Evolutionary conservation across 768 basidiomycete genomes (phyloP).

Genomic region (Rhizopogon sp.): DNA sequence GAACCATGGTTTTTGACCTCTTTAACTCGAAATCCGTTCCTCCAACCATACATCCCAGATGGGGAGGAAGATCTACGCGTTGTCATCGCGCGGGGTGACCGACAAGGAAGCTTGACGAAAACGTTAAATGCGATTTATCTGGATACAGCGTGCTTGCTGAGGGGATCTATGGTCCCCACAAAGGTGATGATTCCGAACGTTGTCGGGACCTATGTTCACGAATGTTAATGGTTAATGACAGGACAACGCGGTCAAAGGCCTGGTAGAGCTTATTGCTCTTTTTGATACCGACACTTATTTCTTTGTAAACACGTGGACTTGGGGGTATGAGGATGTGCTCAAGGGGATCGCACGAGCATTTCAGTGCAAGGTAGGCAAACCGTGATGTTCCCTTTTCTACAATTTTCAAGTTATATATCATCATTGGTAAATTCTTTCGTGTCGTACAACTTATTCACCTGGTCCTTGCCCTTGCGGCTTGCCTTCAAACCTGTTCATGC

Average conservation of each 20-base stretch:
- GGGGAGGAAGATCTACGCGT: conserved; percentile 20
- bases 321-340: conserved; percentile 92
- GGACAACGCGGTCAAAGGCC: conserved; percentile 60
- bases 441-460: background rate
- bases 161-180: conserved; percentile 44
- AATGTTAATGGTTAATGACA: conserved; percentile 22
- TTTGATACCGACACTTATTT: conserved; percentile 68
- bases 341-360: conserved; percentile 71
- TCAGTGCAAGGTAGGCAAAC: conserved; percentile 43
- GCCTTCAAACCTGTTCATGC: background rate
- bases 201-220: conserved; percentile 5
- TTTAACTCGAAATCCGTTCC: conserved; percentile 61
- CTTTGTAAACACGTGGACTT: conserved; percentile 93
- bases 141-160: conserved; percentile 71
- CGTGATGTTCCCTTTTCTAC: background rate
- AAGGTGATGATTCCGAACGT: conserved; percentile 40
- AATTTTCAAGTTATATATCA: background rate
- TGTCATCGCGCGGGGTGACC: conserved; percentile 20
- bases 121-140: conserved; percentile 76
- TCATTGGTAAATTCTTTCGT: background rate
- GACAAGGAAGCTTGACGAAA: conserved; percentile 29
- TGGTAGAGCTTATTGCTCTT: conserved; percentile 64
- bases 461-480: background rate
- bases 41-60: conserved; percentile 62
- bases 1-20: conserved; percentile 77